Conservation (phyloP, 768 basidiomycete species). For the Suillus paluster region DNA sequence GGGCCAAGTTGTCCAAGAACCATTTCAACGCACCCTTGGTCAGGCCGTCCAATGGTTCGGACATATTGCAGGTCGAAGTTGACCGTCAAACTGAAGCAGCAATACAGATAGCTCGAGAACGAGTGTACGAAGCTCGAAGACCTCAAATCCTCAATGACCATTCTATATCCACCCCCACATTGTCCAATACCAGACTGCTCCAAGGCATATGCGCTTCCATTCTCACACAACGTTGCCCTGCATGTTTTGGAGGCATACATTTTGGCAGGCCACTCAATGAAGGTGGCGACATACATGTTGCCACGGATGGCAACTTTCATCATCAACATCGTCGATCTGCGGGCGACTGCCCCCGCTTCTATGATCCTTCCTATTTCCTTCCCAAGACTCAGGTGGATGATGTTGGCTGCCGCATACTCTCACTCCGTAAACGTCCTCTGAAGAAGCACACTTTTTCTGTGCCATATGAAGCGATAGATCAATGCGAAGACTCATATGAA, state of each 20-base stretch:
- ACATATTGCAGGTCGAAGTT: slow-evolving; percentile 20
- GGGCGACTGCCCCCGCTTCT: too few species aligned
- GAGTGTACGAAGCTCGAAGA: background rate
- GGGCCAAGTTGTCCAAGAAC: slow-evolving; percentile 30
- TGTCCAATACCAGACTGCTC: background rate
- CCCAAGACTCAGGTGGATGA: too few species aligned
- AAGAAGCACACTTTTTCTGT: too few species aligned
- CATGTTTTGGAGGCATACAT: slow-evolving; percentile 28
- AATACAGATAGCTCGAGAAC: slow-evolving; percentile 2
- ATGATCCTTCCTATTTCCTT: too few species aligned
- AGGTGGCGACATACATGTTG: background rate
- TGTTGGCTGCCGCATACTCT: too few species aligned
- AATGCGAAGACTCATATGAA: too few species aligned
- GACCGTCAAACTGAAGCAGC: slow-evolving; percentile 18
- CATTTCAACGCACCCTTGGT: slow-evolving; percentile 33
- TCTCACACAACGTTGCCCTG: slow-evolving; percentile 30
- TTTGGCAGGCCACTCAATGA: slow-evolving; percentile 14
- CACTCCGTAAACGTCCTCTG: too few species aligned
- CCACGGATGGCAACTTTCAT: too few species aligned
- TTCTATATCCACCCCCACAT: background rate
- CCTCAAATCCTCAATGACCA: too few species aligned
- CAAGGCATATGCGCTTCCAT: slow-evolving; percentile 7
- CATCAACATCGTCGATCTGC: too few species aligned
- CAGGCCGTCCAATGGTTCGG: slow-evolving; percentile 35
- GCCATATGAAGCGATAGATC: too few species aligned